These are phyloP conservation scores for Pseudopithomyces chartarum DNA, from an alignment of 2,329 filamentous ascomycete genomes.

Conservation along the genomic window DNA sequence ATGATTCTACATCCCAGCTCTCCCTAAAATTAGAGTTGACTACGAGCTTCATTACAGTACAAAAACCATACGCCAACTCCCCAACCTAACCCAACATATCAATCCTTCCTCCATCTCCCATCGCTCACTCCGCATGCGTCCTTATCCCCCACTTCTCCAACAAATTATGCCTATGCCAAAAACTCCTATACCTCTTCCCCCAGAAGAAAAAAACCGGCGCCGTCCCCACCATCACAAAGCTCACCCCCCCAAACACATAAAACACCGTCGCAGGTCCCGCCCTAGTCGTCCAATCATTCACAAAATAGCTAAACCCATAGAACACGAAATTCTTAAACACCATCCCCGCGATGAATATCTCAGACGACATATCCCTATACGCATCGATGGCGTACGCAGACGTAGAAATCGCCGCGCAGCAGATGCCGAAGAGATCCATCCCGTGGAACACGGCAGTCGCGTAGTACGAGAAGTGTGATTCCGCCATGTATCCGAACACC, in stretches of 20 bases:
- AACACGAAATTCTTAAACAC: slow-evolving; percentile 53
- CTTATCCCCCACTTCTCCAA: slow-evolving; percentile 39
- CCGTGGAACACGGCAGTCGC: slow-evolving; percentile 42
- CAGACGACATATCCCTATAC: slow-evolving; percentile 47
- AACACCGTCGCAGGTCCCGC: slow-evolving; percentile 45
- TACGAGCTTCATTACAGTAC: too few species aligned
- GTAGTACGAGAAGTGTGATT: slow-evolving; percentile 31
- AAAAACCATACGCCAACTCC: too few species aligned
- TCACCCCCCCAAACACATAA: slow-evolving; percentile 42
- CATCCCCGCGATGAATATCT: slow-evolving; percentile 53
- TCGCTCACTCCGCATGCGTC: slow-evolving; percentile 40
- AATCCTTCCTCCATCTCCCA: too few species aligned
- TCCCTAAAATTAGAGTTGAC: too few species aligned
- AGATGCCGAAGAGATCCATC: slow-evolving; percentile 41
- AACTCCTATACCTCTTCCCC: slow-evolving; percentile 42
- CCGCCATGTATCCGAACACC: slow-evolving; percentile 44
- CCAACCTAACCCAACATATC: background rate
- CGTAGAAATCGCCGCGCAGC: slow-evolving; percentile 36
- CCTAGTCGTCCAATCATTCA: slow-evolving; percentile 49
- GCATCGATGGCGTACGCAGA: slow-evolving; percentile 48
- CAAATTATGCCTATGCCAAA: slow-evolving; percentile 40
- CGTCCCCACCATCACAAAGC: slow-evolving; percentile 33
- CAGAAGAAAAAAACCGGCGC: slow-evolving; percentile 41
- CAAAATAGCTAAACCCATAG: slow-evolving; percentile 50
- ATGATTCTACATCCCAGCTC: too few species aligned